Base-by-base conservation (phyloP, 2,329 filamentous ascomycete species). In the Tolypocladium capitatum region DNA sequence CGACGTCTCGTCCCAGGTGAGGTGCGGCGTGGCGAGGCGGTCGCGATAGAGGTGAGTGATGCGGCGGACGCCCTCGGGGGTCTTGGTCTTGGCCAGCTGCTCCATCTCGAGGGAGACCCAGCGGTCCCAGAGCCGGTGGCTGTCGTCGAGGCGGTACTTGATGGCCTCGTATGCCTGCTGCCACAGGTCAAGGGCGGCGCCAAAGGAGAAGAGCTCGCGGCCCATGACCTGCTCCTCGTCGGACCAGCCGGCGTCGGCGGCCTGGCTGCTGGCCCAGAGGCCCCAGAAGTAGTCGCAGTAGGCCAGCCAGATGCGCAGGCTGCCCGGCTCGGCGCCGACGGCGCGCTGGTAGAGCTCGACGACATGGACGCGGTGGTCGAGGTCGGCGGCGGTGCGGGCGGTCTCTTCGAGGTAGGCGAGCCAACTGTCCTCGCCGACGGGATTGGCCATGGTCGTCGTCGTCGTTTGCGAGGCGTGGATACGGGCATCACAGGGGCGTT, bases 271-370 rank as follows among this genome's bases (percentile, higher is more conserved):
- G 46, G 73, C 72, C 63, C 86, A 82, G 11, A 89, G 78, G 20
- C 77, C 76, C 73, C 83, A 82, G 52, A 90, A 80, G 65, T 83
- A 91, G 57, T 89, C 81, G 63, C 83, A 86, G 60, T 90, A 91
- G 28, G 80, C 75, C 50, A 81, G 74, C 86, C 86, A 92, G 36
- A 91, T 69, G 52, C 77, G 80, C 50, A 84, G 70, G 57, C 86
- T 90, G 55, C 76, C 81, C 11, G 84, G 83, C 64, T 91, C 86
- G 46, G 85, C 81, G 49, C 69, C 67, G 21, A 83, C 76, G 49
- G 86, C 85, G 55, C 75, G 76, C 55, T 83, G 80, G 66, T 81
- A 88, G 41, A 84, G 67, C 62, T 91, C 86, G 59, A 89, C 74
- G 43, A 86, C 72, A 51, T 75, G 73, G 60, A 87, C 75, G 55